Evolutionary conservation across 768 basidiomycete genomes (phyloP), one percentile per base, ranked within the genome.

Genomic region (Cystobasidium onofrii): DNA sequence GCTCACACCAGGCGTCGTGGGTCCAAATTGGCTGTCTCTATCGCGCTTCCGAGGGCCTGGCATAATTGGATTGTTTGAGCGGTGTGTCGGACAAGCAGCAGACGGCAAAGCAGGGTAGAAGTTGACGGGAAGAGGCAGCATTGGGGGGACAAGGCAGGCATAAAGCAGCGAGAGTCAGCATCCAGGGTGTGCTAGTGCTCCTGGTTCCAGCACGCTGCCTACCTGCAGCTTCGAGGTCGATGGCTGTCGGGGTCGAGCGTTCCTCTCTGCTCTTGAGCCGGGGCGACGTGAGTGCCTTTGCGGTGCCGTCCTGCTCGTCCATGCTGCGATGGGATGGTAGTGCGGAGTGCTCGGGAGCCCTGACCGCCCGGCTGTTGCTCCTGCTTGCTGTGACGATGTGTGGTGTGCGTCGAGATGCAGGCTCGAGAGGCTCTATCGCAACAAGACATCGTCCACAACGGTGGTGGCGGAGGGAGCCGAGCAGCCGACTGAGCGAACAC

Each of bases 11-110:
- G 65, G 65, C 12, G 65, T 67, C 36, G 65, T 67, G 20, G 65
- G 65, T 23, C 65, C 65, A 25, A 67, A 67, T 50, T 67, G 65
- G 44, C 65, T 67, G 65, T 67, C 65, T 29, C 65, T 44, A 29
- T 67, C 65, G 17, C 65, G 65, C 25, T 67, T 67, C 9, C 65
- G 65, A 20, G 50, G 34, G 18, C 27, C 57, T 61, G 29, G 7
- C 20, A n/a, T n/a, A 17, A 50, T 50, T 3, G 20, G 15, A 20
- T n/a, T n/a, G 46, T 50, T 17, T n/a, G 15, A 50, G 46, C 46
- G 41, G 7, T 43, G 46, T 50, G 46, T 50, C 6, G 46, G n/a
- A 50, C 46, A n/a, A n/a, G n/a, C 46, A n/a, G n/a, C 15, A 17
- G 46, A 7, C 3, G n/a, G 9, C 6, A 20, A 39, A 50, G 46